Percentiles rank a stretch among this genome's conserved stretches.
Conservation (phyloP, 2,329 filamentous ascomycete species). For the Neofusicoccum kwambonambiense region DNA sequence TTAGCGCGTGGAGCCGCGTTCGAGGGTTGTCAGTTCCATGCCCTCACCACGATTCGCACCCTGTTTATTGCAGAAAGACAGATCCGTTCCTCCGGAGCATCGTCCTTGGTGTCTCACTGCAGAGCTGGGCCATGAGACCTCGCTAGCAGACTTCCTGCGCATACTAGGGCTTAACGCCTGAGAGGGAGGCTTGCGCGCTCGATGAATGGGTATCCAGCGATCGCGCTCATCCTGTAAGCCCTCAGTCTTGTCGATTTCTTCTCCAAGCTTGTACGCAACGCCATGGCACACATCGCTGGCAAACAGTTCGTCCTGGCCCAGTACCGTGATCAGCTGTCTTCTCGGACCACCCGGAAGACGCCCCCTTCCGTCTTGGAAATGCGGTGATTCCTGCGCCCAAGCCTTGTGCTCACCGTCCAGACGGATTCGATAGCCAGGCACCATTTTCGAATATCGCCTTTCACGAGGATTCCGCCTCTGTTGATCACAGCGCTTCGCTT, state of each 20-base stretch:
- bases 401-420: neutral
- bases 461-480: neutral
- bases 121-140: neutral
- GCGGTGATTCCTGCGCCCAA: neutral
- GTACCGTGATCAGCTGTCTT: neutral
- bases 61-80: neutral
- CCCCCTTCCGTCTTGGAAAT: neutral
- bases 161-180: neutral
- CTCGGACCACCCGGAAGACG: neutral
- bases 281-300: neutral
- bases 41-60: neutral
- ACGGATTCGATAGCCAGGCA: neutral
- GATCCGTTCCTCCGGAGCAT: neutral
- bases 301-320: neutral
- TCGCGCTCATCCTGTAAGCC: neutral
- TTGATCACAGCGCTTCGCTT: neutral
- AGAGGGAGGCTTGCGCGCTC: neutral
- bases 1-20: neutral
- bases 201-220: neutral
- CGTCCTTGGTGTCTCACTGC: neutral
- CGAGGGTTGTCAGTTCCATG: neutral
- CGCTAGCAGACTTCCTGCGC: neutral
- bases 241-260: neutral
- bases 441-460: neutral
- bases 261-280: neutral